Base-by-base conservation (phyloP, 768 basidiomycete genomes). In the Suillus occidentalis region DNA sequence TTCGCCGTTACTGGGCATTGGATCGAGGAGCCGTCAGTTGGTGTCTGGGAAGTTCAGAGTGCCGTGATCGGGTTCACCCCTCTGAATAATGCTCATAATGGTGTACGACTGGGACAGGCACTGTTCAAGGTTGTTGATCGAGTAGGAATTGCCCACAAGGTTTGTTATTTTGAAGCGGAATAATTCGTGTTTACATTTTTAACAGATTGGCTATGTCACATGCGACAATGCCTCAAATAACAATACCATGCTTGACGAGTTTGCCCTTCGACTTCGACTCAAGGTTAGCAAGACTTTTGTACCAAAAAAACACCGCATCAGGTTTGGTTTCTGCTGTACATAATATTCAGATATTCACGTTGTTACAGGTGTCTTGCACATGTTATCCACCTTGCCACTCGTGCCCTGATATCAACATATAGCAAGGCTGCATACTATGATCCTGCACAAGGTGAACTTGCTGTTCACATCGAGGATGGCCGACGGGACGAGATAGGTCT, bases 151-250 rank as follows among this genome's bases (percentile, higher is more conserved):
- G 28, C 28, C 28, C 28, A 28, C 28, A 28, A 28, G 28, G 28
- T 28, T 28, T 28, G 28, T 28, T 3, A 50, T 7, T n/a, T n/a
- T n/a, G n/a, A n/a, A n/a, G n/a, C n/a, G n/a, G n/a, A n/a, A n/a
- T n/a, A n/a, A n/a, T n/a, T n/a, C n/a, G n/a, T n/a, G n/a, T n/a
- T n/a, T n/a, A n/a, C n/a, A n/a, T n/a, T n/a, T n/a, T n/a, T n/a
- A n/a, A n/a, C 65, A 79, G 78, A 68, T 79, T 65, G 75, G 77
- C 1, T 66, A 76, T 58, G 71, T 81, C 1, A 81, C 79, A 0
- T 79, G 75, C 61, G 74, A 81, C 62, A 81, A 80, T 65, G 78
- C 77, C 1, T 63, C 45, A 4, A 80, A 79, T 63, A 81, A 81
- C 60, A 61, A 50, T 31, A 80, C 80, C 0, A 80, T 79, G 78